These are phyloP conservation scores for Casuarina equisetifolia DNA, from an alignment of 306 rosid genomes.

Conservation along the genomic window DNA sequence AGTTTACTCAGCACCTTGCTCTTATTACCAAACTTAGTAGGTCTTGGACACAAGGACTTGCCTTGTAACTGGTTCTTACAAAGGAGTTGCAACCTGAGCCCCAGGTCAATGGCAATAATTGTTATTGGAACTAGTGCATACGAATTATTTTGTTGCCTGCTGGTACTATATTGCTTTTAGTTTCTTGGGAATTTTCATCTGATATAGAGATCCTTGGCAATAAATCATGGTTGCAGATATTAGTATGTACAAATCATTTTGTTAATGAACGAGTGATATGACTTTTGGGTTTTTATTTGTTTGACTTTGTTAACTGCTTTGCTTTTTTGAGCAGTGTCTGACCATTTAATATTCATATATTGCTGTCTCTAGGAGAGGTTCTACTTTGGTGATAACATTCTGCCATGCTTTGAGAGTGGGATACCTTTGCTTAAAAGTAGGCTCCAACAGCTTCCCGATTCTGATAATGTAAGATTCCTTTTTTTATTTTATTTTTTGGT, in stretches of 20 bases:
- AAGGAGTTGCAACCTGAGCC: background rate
- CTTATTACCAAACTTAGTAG: background rate
- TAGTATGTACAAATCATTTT: background rate
- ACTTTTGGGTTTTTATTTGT: background rate
- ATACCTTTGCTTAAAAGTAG: slow-evolving; percentile 87
- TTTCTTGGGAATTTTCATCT: background rate
- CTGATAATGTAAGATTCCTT: slow-evolving; percentile 67
- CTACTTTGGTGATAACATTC: slow-evolving; percentile 94
- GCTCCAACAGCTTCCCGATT: slow-evolving; percentile 89
- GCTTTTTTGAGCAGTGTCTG: background rate
- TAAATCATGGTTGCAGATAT: background rate
- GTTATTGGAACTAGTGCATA: background rate
- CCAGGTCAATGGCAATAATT: background rate
- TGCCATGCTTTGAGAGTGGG: slow-evolving; percentile 98
- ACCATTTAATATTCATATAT: slow-evolving; percentile 20
- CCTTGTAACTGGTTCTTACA: background rate
- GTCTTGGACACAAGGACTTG: background rate
- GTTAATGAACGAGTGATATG: slow-evolving; percentile 8
- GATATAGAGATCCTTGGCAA: background rate
- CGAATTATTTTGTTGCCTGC: background rate
- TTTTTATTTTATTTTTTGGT: background rate
- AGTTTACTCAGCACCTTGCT: background rate
- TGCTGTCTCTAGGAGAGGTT: slow-evolving; percentile 73
- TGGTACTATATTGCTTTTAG: background rate
- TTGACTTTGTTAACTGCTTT: background rate